Conservation (phyloP, 305 asterid species). For the Fraxinus baroniana region DNA sequence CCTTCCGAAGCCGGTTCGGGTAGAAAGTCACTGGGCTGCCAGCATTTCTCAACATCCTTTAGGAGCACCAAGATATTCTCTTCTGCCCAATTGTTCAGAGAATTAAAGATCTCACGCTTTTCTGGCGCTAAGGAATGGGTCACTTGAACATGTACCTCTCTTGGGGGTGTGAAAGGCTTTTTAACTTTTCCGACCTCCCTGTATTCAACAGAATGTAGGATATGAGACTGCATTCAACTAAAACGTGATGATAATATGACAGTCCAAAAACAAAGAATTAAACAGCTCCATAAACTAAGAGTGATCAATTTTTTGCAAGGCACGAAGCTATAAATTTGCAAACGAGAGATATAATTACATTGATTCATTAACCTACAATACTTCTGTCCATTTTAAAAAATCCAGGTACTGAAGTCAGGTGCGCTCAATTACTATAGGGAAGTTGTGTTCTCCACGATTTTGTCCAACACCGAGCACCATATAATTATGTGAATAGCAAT, state of each 20-base stretch:
- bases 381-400: neutral
- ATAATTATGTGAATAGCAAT: neutral
- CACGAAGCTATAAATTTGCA: neutral
- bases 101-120: slow-evolving; percentile 62
- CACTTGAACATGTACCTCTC: slow-evolving; percentile 55
- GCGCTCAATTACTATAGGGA: neutral
- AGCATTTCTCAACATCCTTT: slow-evolving; percentile 66
- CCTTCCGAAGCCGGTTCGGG: slow-evolving; percentile 81
- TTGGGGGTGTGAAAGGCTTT: slow-evolving; percentile 58
- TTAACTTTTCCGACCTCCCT: slow-evolving; percentile 47
- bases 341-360: neutral
- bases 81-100: slow-evolving; percentile 68
- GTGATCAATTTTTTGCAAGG: neutral
- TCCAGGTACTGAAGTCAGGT: neutral
- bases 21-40: slow-evolving; percentile 78
- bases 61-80: slow-evolving; percentile 56
- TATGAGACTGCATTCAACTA: neutral
- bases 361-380: neutral
- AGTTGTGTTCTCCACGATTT: neutral
- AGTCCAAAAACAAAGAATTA: neutral
- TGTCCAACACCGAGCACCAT: neutral
- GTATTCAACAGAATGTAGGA: slow-evolving; percentile 7
- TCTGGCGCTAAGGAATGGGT: slow-evolving; percentile 75
- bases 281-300: neutral
- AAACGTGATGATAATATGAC: neutral